A percentile compares a stretch with the other conserved stretches of the same genome.
Conservation (phyloP, 78 protist genomes). For the Speleostelium caveatum region DNA sequence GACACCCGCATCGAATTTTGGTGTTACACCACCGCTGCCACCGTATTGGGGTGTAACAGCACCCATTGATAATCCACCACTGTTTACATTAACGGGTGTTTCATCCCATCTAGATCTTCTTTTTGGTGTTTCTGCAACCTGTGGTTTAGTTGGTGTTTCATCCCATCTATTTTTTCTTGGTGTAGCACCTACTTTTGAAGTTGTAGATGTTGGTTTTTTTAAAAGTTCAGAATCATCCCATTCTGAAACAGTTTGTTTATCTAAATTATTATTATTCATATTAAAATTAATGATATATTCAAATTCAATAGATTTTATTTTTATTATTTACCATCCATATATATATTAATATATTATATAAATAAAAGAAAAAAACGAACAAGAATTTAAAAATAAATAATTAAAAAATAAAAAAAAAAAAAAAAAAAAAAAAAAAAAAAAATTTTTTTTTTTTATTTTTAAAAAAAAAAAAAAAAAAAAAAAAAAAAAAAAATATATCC, state of each 20-base stretch:
- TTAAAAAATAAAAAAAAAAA: too few relatives aligned
- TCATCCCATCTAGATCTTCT: conserved; percentile 92
- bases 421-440: too few relatives aligned
- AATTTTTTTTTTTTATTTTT: too few relatives aligned
- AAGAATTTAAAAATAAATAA: too few relatives aligned
- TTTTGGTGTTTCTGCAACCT: conserved; percentile 69
- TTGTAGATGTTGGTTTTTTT: not conserved
- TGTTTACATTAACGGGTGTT: conserved; percentile 77
- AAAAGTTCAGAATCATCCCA: conserved; percentile 60
- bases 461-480: too few relatives aligned
- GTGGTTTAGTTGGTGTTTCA: conserved; percentile 72
- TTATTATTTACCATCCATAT: too few relatives aligned
- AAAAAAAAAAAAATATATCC: too few relatives aligned
- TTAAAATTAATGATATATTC: too few relatives aligned
- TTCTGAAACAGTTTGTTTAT: conserved; percentile 37
- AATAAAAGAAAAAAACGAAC: too few relatives aligned
- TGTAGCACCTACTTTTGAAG: conserved; percentile 24
- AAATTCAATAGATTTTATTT: too few relatives aligned
- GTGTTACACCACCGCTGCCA: conserved; percentile 51
- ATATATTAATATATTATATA: too few relatives aligned
- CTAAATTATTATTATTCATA: not conserved
- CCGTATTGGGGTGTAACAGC: conserved; percentile 31
- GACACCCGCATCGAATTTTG: conserved; percentile 24
- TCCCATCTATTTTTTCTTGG: conserved; percentile 86
- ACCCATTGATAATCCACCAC: conserved; percentile 83